Base-by-base conservation (phyloP, 2,329 filamentous ascomycete species). In the Fonsecaea pedrosoi region DNA sequence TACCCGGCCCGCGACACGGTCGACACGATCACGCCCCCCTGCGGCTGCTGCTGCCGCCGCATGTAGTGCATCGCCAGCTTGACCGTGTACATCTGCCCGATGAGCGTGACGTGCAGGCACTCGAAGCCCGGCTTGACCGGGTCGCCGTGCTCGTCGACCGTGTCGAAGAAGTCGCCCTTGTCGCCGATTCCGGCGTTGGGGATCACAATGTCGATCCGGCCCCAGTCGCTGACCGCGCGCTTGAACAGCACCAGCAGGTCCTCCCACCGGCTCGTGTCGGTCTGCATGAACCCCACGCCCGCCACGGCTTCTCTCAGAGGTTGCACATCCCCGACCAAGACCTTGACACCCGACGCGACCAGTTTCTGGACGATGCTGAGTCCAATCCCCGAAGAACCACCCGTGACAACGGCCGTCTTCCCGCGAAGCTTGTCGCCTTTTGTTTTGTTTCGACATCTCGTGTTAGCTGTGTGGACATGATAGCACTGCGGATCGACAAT, bases 91-190 rank as follows among this genome's bases (percentile, higher is more conserved):
- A 50, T 50, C 45, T 50, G 45, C 45, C 45, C 45, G 21, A 50
- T 50, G 8, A 50, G 21, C 18, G 45, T 50, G 45, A 50, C 45
- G 18, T 10, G 5, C 21, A 50, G 21, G 45, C 45, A 50, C 9
- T 50, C 45, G 21, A 50, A 50, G 8, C 7, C 2, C 8, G 45
- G 45, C 21, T 50, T 50, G 45, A 50, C 21, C 8, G 45, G 45
- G 21, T 50, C 45, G 8, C 45, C 45, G 9, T 6, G 18, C 18
- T 50, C 45, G 45, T 50, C 45, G 9, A 50, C 45, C 45, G 10
- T 30, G 45, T 50, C 45, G 45, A 50, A 50, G 45, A 50, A 50
- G 10, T 50, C 45, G 45, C 45, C 45, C 45, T 25, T 50, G 45
- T 50, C 45, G 18, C 45, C 45, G 18, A 50, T 50, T 4, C 45